A percentile compares a stretch with the other conserved stretches of the same genome.
These are phyloP conservation scores for Aspergillus asperescens DNA, from an alignment of 495 filamentous ascomycete genomes.

Conservation along the genomic window DNA sequence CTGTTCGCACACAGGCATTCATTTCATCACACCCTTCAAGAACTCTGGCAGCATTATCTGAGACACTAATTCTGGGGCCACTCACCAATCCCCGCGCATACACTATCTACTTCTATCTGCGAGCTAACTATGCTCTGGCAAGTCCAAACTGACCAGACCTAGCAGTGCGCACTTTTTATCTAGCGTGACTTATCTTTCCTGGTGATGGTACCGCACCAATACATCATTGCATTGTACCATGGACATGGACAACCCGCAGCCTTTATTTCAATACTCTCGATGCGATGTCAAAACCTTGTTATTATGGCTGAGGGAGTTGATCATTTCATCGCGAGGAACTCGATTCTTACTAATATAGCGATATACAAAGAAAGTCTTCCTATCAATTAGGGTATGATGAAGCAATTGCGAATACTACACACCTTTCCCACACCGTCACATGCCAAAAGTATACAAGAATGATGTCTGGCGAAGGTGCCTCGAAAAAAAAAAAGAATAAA, in stretches of 20 bases:
- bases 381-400: constrained; percentile 2
- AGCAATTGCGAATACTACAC: neutral
- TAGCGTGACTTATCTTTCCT: no score
- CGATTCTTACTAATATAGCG: neutral
- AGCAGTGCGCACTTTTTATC: no score
- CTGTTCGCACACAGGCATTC: neutral
- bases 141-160: no score
- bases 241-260: no score
- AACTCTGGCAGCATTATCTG: neutral
- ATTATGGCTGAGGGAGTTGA: no score
- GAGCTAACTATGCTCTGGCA: no score
- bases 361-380: neutral
- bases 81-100: neutral
- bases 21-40: neutral
- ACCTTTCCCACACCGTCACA: neutral
- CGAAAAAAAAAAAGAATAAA: neutral
- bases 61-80: neutral
- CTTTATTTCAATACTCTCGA: no score
- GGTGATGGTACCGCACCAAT: no score
- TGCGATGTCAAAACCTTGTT: no score
- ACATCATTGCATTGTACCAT: no score
- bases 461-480: neutral
- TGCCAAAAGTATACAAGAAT: neutral
- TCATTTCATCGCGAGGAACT: no score
- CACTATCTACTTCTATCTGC: no score